A percentile compares a stretch with the other conserved stretches of the same genome.
These are phyloP conservation scores for Boletellus emodensis DNA, from an alignment of 768 basidiomycete genomes.

Conservation along the genomic window DNA sequence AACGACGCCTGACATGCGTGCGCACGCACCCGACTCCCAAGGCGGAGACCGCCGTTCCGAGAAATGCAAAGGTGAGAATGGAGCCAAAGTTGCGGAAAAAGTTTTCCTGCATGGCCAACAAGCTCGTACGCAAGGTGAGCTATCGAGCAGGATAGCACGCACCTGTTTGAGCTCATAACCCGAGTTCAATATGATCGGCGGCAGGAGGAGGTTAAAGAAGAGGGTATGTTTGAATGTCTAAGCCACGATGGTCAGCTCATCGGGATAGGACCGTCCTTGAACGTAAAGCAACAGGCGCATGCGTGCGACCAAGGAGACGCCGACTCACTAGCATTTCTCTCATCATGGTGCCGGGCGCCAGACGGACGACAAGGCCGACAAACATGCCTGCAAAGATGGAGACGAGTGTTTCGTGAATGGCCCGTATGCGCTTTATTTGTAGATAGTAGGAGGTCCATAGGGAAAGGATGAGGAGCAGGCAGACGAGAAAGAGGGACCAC, in stretches of 20 bases:
- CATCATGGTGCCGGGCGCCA: constrained; percentile 92
- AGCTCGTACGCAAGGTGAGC: not conserved
- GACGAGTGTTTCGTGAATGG: constrained; percentile 93
- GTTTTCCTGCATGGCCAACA: constrained; percentile 63
- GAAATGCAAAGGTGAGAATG: constrained; percentile 89
- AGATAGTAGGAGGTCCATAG: constrained; percentile 97
- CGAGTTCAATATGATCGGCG: constrained; percentile 96
- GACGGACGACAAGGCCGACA: constrained; percentile 85
- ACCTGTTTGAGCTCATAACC: constrained; percentile 98
- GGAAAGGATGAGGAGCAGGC: constrained; percentile 87
- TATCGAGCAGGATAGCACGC: constrained; percentile 18
- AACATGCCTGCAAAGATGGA: constrained; percentile 96
- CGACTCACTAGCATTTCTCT: constrained; percentile 91
- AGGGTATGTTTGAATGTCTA: constrained; percentile 96
- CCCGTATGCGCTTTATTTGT: constrained; percentile 93
- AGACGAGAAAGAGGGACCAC: constrained; percentile 92
- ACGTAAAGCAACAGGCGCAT: too few species aligned
- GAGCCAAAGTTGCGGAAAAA: constrained; percentile 99
- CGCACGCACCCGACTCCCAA: constrained; percentile 85
- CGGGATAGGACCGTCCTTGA: not conserved
- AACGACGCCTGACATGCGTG: not conserved
- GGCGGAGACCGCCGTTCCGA: constrained; percentile 95
- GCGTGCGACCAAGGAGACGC: too few species aligned
- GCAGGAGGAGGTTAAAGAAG: constrained; percentile 97
- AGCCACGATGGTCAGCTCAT: constrained; percentile 10